Conservation (phyloP, 441 rosid genomes). For the Adansonia madagascariensis region DNA sequence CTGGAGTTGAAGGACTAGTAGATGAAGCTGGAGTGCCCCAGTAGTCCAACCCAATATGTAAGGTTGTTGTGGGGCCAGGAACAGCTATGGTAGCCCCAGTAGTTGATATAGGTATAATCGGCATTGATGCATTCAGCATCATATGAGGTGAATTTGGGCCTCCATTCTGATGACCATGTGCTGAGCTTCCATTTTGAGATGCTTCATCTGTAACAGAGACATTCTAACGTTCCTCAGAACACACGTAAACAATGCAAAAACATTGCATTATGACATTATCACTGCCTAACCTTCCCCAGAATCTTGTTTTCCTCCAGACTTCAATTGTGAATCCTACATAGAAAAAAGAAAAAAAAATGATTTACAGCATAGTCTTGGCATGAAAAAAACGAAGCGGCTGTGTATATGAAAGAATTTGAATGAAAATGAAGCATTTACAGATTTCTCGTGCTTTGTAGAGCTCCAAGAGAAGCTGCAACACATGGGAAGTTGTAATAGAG, state of each 20-base stretch:
- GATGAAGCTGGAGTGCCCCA: background rate
- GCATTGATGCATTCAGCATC: background rate
- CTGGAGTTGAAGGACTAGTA: constrained; percentile 53
- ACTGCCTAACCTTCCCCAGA: constrained; percentile 61
- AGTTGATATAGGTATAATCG: constrained; percentile 2
- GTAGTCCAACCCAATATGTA: constrained; percentile 45
- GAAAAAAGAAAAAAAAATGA: constrained; percentile 22
- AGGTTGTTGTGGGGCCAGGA: constrained; percentile 53
- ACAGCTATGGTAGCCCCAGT: background rate
- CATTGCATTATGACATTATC: constrained; percentile 9
- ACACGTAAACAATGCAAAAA: constrained; percentile 8
- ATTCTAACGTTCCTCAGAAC: background rate
- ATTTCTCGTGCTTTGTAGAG: background rate
- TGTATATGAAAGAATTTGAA: background rate
- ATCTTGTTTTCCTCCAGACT: constrained; percentile 78
- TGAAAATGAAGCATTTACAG: background rate
- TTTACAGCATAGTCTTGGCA: constrained; percentile 13
- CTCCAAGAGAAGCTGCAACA: background rate
- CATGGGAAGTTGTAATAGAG: background rate
- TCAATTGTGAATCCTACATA: constrained; percentile 72
- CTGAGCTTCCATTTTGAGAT: background rate
- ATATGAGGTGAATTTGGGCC: background rate
- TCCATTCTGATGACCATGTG: constrained; percentile 35
- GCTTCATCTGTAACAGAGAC: background rate
- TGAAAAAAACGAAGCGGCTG: background rate